Evolutionary conservation across 202 grass and related monocot genomes (phyloP), one percentile per base, ranked within the genome.

Genomic region (Zoysia matrella): DNA sequence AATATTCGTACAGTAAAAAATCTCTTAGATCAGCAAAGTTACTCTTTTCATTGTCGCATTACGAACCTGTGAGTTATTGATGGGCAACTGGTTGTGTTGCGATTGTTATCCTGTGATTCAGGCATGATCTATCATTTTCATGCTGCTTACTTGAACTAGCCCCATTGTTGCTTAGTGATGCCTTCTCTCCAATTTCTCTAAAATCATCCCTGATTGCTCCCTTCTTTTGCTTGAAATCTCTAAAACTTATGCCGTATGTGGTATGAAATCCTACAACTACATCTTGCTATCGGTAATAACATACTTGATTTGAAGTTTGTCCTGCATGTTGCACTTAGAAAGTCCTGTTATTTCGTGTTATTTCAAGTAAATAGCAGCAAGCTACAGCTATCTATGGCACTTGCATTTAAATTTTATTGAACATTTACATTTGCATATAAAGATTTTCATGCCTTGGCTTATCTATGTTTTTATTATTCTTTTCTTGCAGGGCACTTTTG

Each of bases 401-500:
- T 68, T 67, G 52, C 49, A 62, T 78, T 63, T 51, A 60, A 60
- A 14, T 82, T 58, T 77, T 46, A 51, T 46, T 60, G 49, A 78
- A 82, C 22, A 52, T 66, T 22, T 79, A 52, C 7, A 79, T 73
- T 61, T 71, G 46, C 60, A 58, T 69, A 60, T 40, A 44, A 48
- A 72, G 14, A 54, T 22, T 22, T 71, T 52, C 58, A 65, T 72
- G 30, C 80, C 12, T 74, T 53, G 42, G 49, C 84, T 41, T 63
- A 48, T 36, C 60, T 61, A 30, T 69, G 47, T 10, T 45, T 22
- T 22, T 65, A 60, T 51, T 65, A 10, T 64, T 79, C 15, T 60
- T 58, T 53, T 56, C 75, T 54, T 80, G 41, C 81, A 99, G 91
- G 87, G 85, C 44, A 92, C 85, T 74, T 96, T 99, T 74, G 91